These are phyloP conservation scores for Debaryomyces sp. DNA, from an alignment of 1,139 yeast genomes.

Conservation along the genomic window DNA sequence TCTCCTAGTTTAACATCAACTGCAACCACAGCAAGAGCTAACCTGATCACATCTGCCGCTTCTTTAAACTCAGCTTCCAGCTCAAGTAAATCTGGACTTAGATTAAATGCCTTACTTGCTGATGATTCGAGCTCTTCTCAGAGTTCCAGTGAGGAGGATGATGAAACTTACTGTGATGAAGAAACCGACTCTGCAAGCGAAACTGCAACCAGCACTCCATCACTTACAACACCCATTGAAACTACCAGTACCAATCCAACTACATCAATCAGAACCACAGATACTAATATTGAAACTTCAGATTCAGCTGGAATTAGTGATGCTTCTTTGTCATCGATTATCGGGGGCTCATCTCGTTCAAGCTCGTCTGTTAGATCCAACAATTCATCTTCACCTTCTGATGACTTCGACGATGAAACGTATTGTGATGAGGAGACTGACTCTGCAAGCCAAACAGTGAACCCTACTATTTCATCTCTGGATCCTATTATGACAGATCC, in stretches of 20 bases:
- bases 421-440: constrained; percentile 8
- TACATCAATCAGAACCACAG: not conserved
- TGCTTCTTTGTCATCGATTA: not conserved
- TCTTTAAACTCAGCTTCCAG: not conserved
- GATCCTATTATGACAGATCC: not conserved
- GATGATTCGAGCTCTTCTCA: not conserved
- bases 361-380: not conserved
- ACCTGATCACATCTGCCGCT: constrained; percentile 9
- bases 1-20: constrained; percentile 9
- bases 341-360: not conserved
- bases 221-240: not conserved
- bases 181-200: constrained; percentile 1
- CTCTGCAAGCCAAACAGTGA: not conserved
- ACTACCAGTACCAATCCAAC: not conserved
- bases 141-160: not conserved
- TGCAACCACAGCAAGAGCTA: constrained; percentile 9
- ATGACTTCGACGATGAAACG: constrained; percentile 6
- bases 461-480: not conserved
- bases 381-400: constrained; percentile 3
- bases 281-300: not conserved
- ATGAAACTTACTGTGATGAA: constrained; percentile 5
- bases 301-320: not conserved
- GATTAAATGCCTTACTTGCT: not conserved
- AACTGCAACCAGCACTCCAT: not conserved
- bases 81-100: not conserved